phyloP scores from a whole-genome alignment of 2,329 filamentous ascomycete species.

The Clathrospora elynae region DNA sequence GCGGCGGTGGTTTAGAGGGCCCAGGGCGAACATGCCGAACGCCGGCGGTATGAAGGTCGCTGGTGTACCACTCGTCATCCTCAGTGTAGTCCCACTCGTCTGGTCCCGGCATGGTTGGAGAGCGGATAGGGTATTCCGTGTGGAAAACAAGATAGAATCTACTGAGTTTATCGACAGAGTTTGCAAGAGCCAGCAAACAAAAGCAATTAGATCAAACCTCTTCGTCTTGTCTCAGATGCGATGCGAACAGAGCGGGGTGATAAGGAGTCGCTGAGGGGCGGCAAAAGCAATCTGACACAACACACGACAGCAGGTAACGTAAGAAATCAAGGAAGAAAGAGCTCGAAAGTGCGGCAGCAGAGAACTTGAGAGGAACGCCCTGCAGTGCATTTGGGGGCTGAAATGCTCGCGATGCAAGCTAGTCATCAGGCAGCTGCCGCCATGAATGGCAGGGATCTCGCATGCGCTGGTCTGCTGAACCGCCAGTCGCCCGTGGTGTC shows the following conservation, averaged over 20 bases:
- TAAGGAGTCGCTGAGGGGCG: conserved; percentile 19
- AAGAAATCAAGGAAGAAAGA: conserved; percentile 16
- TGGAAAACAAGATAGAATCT: neutral
- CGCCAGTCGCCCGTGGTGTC: conserved; percentile 6
- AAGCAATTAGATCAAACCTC: conserved; percentile 16
- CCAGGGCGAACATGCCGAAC: conserved; percentile 39
- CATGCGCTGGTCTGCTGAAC: conserved; percentile 32
- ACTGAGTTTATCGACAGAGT: neutral
- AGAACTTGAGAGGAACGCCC: conserved; percentile 29
- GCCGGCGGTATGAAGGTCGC: conserved; percentile 26
- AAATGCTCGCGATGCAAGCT: conserved; percentile 35
- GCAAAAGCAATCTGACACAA: conserved; percentile 32
- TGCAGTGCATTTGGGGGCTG: conserved; percentile 28
- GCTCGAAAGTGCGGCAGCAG: conserved; percentile 23
- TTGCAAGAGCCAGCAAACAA: conserved; percentile 3
- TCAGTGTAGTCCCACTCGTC: conserved; percentile 37
- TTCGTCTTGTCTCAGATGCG: conserved; percentile 17
- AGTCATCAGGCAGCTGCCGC: conserved; percentile 39
- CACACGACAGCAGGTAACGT: conserved; percentile 23
- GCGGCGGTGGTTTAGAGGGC: conserved; percentile 19
- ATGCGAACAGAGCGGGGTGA: conserved; percentile 27
- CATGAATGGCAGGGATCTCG: conserved; percentile 23
- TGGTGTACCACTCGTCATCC: conserved; percentile 41
- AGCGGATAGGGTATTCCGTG: neutral
- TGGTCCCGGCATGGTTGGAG: conserved; percentile 29